Evolutionary conservation across 768 basidiomycete species (phyloP), one percentile per base, ranked within the genome.

Genomic region (Tylopilus rubrobrunneus): DNA sequence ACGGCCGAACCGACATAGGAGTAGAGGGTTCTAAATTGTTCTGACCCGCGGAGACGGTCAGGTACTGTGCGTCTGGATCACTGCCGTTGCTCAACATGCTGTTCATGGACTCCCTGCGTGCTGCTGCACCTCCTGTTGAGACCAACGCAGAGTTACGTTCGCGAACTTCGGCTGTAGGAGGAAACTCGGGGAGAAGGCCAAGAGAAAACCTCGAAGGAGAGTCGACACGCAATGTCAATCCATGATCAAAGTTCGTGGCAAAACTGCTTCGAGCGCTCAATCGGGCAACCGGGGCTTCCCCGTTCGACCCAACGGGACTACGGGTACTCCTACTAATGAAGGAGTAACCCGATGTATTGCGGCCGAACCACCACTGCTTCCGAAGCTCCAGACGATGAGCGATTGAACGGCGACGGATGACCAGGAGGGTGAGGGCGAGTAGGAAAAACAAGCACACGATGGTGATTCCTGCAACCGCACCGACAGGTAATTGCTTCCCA

Each of bases 1-100:
- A 86, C 2, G 83, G 84, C 39, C 82, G 80, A 19, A 84, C 83
- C 37, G 76, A 82, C 75, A 86, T 82, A 23, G 83, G 80, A 0
- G 81, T 77, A 5, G 64, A 54, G n/a, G 64, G 61, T 33, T 63
- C 65, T 19, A 27, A 42, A 28, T 52, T 47, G 49, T 50, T 51
- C 53, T 57, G 60, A 34, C 46, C 49, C n/a, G 56, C 49, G 7
- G 67, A 55, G 57, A 77, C 57, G 21, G 69, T 47, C 25, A 79
- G 68, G 61, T 73, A 78, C 48, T 81, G 80, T 0, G 73, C 63
- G 8, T 69, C 60, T 28, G 62, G 49, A 12, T 76, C 75, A 44
- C 69, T 72, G 25, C 65, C 54, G 39, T 57, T 66, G 66, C 74
- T 76, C 23, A 64, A 57, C 53, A 71, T 63, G 59, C 76, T 80